These are phyloP conservation scores for Ulota crispa DNA, from an alignment of 225 moss, liverwort and hornwort species.

Conservation along the genomic window DNA sequence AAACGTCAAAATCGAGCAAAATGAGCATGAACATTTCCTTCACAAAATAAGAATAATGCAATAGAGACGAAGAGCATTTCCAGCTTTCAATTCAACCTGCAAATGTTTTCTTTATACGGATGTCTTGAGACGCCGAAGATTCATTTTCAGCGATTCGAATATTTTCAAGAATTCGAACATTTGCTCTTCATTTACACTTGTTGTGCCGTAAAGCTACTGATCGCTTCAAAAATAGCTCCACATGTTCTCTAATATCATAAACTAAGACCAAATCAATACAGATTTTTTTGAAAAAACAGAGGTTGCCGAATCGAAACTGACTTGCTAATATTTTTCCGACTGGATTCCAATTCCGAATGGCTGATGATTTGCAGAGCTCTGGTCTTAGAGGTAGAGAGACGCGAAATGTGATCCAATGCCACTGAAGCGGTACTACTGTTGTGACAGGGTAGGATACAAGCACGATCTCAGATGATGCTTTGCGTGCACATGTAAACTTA, in stretches of 20 bases:
- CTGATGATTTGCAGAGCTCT: constrained; percentile 9
- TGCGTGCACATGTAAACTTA: constrained; percentile 23
- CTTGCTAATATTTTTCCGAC: neutral
- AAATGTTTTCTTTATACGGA: neutral
- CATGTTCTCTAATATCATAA: neutral
- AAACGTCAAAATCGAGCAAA: neutral
- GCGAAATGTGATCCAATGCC: constrained; percentile 27
- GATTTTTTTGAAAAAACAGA: neutral
- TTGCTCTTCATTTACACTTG: neutral
- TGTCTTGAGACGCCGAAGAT: neutral
- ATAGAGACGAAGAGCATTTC: neutral
- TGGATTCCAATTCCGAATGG: neutral
- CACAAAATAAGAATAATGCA: neutral
- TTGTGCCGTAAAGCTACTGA: neutral
- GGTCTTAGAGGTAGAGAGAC: constrained; percentile 30
- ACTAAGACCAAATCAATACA: neutral
- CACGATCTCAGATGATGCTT: neutral
- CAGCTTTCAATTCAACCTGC: constrained; percentile 6
- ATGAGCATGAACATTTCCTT: neutral
- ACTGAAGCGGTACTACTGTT: constrained; percentile 42
- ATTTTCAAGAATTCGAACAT: neutral
- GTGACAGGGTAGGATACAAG: constrained; percentile 28
- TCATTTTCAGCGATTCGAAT: constrained; percentile 12
- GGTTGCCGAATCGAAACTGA: neutral
- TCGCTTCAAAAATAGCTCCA: constrained; percentile 19